Conservation (phyloP, 805 yeast genomes). For the Wickerhamiella spandovensis region DNA sequence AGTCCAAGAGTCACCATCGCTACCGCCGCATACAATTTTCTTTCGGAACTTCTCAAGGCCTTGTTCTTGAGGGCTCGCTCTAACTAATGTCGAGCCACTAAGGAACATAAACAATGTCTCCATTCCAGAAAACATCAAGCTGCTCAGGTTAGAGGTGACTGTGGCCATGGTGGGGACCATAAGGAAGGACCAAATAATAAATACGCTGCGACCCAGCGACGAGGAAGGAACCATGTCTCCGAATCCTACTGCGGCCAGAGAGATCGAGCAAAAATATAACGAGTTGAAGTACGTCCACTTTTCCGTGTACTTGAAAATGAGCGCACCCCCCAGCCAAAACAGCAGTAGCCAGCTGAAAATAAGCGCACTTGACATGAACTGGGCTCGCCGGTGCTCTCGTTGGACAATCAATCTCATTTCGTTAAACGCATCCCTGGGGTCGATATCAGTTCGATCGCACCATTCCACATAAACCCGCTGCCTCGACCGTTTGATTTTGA, state of each 20-base stretch:
- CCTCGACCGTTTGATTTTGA: conserved; percentile 4
- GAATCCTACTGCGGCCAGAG: conserved; percentile 73
- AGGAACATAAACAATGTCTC: background rate
- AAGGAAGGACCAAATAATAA: conserved; percentile 64
- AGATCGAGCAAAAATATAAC: conserved; percentile 63
- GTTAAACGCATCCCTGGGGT: background rate
- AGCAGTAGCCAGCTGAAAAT: conserved; percentile 33
- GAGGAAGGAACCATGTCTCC: conserved; percentile 59
- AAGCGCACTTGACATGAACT: conserved; percentile 23
- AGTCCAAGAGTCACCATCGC: background rate
- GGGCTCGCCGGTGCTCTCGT: conserved; percentile 3
- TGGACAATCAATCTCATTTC: conserved; percentile 41
- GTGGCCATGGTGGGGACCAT: conserved; percentile 80
- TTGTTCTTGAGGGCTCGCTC: background rate
- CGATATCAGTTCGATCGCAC: background rate
- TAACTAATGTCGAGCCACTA: background rate
- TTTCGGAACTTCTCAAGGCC: background rate
- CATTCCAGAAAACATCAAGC: background rate
- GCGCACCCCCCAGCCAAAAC: conserved; percentile 66
- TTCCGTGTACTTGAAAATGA: conserved; percentile 39
- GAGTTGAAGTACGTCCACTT: conserved; percentile 59
- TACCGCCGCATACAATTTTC: background rate
- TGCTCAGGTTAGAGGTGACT: conserved; percentile 11
- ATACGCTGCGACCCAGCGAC: conserved; percentile 57
- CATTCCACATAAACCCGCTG: background rate